These are phyloP conservation scores for Picea abies DNA, from an alignment of 83 land plant genomes.

Conservation along the genomic window DNA sequence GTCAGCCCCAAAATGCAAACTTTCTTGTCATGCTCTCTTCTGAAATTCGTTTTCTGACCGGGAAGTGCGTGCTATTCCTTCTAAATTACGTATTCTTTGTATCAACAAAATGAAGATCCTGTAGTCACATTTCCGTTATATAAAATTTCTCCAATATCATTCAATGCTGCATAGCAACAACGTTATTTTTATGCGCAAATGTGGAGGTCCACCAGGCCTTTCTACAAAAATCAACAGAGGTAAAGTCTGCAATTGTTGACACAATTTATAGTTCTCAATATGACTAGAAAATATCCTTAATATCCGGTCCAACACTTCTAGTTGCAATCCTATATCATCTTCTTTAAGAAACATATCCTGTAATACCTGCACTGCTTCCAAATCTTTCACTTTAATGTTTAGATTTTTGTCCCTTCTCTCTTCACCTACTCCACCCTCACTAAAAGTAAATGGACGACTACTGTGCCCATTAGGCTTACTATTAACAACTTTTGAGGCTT, in stretches of 20 bases:
- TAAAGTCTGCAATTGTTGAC: conserved; percentile 88
- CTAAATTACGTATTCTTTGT: conserved; percentile 24
- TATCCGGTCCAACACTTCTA: conserved; percentile 92
- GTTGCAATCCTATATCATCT: conserved; percentile 65
- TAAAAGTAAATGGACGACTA: conserved; percentile 45
- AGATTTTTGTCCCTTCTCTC: conserved; percentile 52
- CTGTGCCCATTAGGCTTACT: conserved; percentile 42
- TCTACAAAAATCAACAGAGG: conserved; percentile 67
- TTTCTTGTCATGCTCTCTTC: conserved; percentile 98
- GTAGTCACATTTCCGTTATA: too few relatives aligned
- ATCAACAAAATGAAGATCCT: too few relatives aligned
- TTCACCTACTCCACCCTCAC: conserved; percentile 41
- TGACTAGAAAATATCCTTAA: conserved; percentile 91
- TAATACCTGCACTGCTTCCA: conserved; percentile 90
- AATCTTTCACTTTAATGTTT: conserved; percentile 80
- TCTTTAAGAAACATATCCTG: conserved; percentile 97
- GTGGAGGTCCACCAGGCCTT: too few relatives aligned
- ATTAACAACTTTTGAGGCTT: conserved; percentile 32
- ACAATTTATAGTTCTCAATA: conserved; percentile 87
- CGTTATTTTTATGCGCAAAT: too few relatives aligned
- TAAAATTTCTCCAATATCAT: too few relatives aligned
- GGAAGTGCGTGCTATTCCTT: conserved; percentile 50
- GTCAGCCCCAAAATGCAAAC: conserved; percentile 95
- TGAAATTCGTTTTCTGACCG: conserved; percentile 76
- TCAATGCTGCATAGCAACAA: too few relatives aligned